Percentiles rank a stretch among this genome's conserved stretches.
Evolutionary conservation across 2,329 filamentous ascomycete genomes (phyloP).

Genomic region (Colletotrichum spaethianum): DNA sequence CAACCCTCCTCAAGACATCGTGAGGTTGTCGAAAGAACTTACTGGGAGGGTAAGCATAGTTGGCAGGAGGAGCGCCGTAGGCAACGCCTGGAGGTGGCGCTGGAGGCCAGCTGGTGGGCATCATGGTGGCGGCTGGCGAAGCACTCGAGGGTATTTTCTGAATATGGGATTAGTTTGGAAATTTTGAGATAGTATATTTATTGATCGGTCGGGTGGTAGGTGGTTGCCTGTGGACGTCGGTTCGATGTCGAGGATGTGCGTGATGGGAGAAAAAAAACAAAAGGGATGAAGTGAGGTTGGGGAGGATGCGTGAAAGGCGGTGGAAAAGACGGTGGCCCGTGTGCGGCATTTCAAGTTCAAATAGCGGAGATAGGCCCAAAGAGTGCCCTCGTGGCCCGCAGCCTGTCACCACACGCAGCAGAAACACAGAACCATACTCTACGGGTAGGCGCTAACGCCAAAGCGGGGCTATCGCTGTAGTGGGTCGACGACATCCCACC

Average conservation of each 20-base stretch:
- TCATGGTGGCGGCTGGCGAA: constrained; percentile 46
- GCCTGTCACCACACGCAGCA: neutral
- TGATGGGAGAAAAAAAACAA: neutral
- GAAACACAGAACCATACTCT: neutral
- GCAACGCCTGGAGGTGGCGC: constrained; percentile 56
- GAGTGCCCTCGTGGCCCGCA: constrained; percentile 12
- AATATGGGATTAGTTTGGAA: constrained; percentile 30
- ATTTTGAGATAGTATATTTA: neutral
- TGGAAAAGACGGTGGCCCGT: constrained; percentile 34
- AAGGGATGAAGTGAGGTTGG: constrained; percentile 24
- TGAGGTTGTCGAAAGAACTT: constrained; percentile 44
- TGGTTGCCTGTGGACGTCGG: neutral
- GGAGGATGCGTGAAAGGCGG: constrained; percentile 28
- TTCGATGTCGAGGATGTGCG: neutral
- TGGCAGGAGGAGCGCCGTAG: constrained; percentile 51
- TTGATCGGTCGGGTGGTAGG: neutral
- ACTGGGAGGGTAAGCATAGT: constrained; percentile 58
- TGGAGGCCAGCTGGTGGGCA: constrained; percentile 50
- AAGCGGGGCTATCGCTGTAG: constrained; percentile 16
- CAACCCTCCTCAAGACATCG: neutral
- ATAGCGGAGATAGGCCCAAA: constrained; percentile 20
- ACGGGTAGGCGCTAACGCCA: constrained; percentile 6
- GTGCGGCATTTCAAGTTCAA: constrained; percentile 34
- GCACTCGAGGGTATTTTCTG: constrained; percentile 7
- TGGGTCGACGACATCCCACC: constrained; percentile 19